A percentile compares a stretch with the other conserved stretches of the same genome.
phyloP scores from a whole-genome alignment of 169 alveolate genomes.

The Cryptosporidium canis region DNA sequence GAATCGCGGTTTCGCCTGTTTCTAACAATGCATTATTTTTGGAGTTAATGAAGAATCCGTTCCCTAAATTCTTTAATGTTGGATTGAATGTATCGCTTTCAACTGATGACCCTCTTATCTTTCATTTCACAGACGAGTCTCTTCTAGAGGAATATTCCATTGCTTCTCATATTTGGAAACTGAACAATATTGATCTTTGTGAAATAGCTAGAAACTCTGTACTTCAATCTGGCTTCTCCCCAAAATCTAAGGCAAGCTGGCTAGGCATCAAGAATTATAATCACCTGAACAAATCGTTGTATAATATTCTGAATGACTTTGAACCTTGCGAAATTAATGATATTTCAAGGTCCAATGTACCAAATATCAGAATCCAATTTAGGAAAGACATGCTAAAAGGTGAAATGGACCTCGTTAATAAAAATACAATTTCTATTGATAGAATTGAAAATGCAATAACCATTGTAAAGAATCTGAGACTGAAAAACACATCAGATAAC shows the following conservation, averaged over 20 bases:
- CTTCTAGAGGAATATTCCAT: constrained; percentile 92
- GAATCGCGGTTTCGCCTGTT: constrained; percentile 92
- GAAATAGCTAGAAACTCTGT: constrained; percentile 92
- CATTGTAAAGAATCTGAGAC: constrained; percentile 10
- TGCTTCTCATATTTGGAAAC: constrained; percentile 88
- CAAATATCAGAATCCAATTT: constrained; percentile 71
- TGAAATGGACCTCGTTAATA: constrained; percentile 37
- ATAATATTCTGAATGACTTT: constrained; percentile 23
- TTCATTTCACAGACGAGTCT: constrained; percentile 92
- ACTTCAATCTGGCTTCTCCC: constrained; percentile 81
- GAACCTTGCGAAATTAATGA: constrained; percentile 69
- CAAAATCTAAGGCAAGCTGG: constrained; percentile 76
- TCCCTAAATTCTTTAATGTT: constrained; percentile 84
- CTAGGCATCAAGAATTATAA: constrained; percentile 71
- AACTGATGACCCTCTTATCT: constrained; percentile 94
- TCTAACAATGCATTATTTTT: constrained; percentile 89
- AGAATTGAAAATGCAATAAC: constrained; percentile 33
- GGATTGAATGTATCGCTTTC: constrained; percentile 92
- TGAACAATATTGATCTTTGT: constrained; percentile 87
- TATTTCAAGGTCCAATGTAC: constrained; percentile 59
- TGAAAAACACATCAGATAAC: constrained; percentile 20
- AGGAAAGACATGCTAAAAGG: constrained; percentile 69
- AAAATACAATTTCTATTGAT: background rate
- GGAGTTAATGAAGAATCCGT: constrained; percentile 86
- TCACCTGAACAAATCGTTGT: constrained; percentile 7